These are phyloP conservation scores for Mallotus japonicus DNA, from an alignment of 441 rosid genomes.

Conservation along the genomic window DNA sequence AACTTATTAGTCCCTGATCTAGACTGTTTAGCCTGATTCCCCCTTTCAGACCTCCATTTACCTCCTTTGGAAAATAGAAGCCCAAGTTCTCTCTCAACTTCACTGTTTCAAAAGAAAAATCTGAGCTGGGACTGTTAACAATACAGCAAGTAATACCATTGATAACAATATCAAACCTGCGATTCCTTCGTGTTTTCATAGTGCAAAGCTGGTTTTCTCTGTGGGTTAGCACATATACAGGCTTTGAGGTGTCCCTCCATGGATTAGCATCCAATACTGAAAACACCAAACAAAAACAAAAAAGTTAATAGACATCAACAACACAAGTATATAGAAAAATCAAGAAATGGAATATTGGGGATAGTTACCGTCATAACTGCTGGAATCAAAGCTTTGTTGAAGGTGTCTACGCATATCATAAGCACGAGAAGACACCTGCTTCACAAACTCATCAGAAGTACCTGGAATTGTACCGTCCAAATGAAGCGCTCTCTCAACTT, in stretches of 20 bases:
- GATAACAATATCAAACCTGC: conserved; percentile 50
- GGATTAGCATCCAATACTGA: conserved; percentile 94
- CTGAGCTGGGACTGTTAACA: conserved; percentile 16
- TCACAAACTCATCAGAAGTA: conserved; percentile 75
- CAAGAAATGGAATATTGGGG: no score
- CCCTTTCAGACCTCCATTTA: conserved; percentile 48
- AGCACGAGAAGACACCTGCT: conserved; percentile 91
- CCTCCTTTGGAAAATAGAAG: conserved; percentile 68
- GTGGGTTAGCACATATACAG: conserved; percentile 82
- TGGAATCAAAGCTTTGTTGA: conserved; percentile 78
- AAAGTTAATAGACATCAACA: no score
- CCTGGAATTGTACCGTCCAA: conserved; percentile 93
- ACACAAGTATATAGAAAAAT: no score
- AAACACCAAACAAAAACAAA: neutral
- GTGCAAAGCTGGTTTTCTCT: conserved; percentile 83
- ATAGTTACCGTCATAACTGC: conserved; percentile 82
- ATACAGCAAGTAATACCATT: neutral
- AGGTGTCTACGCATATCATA: conserved; percentile 92
- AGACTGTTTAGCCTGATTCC: conserved; percentile 56
- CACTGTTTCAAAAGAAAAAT: conserved; percentile 47
- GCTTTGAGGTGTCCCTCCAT: conserved; percentile 86
- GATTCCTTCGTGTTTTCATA: conserved; percentile 89
- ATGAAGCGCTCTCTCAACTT: conserved; percentile 82
- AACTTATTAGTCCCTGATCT: conserved; percentile 66
- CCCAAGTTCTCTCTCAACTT: conserved; percentile 91